Evolutionary conservation across 108 stramenopile genomes (phyloP), one percentile per base, ranked within the genome.

Genomic region (Fragilaria radians): DNA sequence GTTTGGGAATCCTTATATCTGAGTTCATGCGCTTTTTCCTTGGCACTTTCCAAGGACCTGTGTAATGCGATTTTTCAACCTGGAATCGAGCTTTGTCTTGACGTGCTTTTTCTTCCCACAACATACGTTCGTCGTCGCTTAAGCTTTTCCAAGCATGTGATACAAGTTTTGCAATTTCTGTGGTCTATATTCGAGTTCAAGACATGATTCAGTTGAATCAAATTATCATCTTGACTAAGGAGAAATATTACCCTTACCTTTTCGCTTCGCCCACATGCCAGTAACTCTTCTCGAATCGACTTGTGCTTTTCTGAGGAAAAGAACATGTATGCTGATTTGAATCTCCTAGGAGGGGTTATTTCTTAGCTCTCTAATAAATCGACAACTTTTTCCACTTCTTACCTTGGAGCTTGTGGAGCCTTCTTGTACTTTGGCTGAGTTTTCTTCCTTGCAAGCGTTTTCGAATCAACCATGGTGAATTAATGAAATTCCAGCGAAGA

Each of bases 271-370:
- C 48, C 67, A 5, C 34, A 46, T 27, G 42, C 53, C n/a, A n/a
- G 19, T 22, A 68, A 21, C 46, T 60, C 36, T 27, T 51, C 51
- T 56, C 45, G 61, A 23, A 69, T 63, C 32, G 62, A 65, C 28
- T 66, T 66, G 57, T 70, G 75, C 32, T 73, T 78, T 53, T 64
- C 68, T 53, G 67, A 70, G 53, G 72, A 70, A 34, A 78, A 78
- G 45, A 78, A 78, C 28, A 78, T 78, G 45, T 70, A 78, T 3
- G 76, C 30, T 19, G 47, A 56, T 32, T 62, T 68, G 61, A 68
- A 68, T 5, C 67, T 49, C 11, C 46, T 30, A 1, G 67, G 67
- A 28, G 67, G n/a, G n/a, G n/a, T n/a, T n/a, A n/a, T n/a, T n/a
- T n/a, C n/a, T n/a, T n/a, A n/a, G n/a, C n/a, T n/a, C n/a, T n/a